These are phyloP conservation scores for Verticillium isaacii DNA, from an alignment of 2,329 filamentous ascomycete genomes.

Conservation along the genomic window DNA sequence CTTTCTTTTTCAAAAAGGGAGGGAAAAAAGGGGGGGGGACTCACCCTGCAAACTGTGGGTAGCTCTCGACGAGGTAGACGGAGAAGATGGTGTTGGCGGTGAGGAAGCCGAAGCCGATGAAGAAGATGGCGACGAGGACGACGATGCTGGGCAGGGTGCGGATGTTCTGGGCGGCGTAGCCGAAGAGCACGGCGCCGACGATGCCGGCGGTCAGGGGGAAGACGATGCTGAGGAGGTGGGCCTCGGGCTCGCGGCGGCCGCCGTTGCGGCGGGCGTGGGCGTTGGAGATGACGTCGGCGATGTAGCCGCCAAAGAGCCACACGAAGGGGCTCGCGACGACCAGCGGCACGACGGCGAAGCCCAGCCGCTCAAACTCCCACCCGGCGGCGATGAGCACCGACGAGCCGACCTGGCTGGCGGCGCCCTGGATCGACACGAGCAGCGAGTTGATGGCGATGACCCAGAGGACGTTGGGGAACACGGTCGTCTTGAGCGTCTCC, in stretches of 20 bases:
- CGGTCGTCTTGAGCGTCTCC: conserved; percentile 24
- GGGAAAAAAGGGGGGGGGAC: not conserved
- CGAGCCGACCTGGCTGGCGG: conserved; percentile 19
- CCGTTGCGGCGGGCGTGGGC: conserved; percentile 19
- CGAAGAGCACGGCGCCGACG: conserved; percentile 25
- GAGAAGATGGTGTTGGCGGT: conserved; percentile 21
- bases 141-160: conserved; percentile 19
- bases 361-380: conserved; percentile 23
- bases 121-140: conserved; percentile 19
- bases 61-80: conserved; percentile 28
- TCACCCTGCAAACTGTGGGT: conserved; percentile 18
- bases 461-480: conserved; percentile 30
- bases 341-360: conserved; percentile 15
- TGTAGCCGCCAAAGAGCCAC: conserved; percentile 20
- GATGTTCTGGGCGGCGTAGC: conserved; percentile 19
- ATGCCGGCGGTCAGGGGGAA: conserved; percentile 23
- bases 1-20: not conserved
- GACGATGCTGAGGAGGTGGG: conserved; percentile 23
- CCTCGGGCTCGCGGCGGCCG: conserved; percentile 25
- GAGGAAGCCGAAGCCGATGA: conserved; percentile 23
- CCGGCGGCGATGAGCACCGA: conserved; percentile 16
- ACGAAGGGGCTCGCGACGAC: conserved; percentile 13
- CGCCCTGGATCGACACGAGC: conserved; percentile 23
- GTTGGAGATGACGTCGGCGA: conserved; percentile 23
- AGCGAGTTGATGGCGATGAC: conserved; percentile 23